These are phyloP conservation scores for Hagleromyces aurorensis DNA, from an alignment of 805 yeast species.

Conservation along the genomic window DNA sequence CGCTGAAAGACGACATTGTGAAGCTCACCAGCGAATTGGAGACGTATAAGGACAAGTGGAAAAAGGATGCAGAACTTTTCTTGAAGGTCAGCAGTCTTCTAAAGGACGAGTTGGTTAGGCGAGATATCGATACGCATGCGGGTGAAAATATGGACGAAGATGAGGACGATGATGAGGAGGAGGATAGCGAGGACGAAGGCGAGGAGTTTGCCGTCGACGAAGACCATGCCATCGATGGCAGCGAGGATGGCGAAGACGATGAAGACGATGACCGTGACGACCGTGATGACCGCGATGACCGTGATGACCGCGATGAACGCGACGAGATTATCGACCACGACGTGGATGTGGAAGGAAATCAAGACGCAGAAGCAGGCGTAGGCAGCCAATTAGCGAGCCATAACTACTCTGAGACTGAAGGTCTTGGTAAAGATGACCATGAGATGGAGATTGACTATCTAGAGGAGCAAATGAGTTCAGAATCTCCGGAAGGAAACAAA, in stretches of 20 bases:
- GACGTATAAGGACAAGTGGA: constrained; percentile 24
- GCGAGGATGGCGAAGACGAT: constrained; percentile 2
- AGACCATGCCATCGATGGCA: constrained; percentile 1
- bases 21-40: constrained; percentile 17
- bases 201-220: constrained; percentile 5
- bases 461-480: no score
- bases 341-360: constrained; percentile 1
- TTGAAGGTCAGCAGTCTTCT: constrained; percentile 20
- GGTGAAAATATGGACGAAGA: constrained; percentile 10
- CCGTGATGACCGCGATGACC: constrained; percentile 1
- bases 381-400: no score
- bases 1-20: constrained; percentile 21
- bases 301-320: constrained; percentile 1
- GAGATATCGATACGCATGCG: constrained; percentile 12
- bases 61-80: constrained; percentile 26
- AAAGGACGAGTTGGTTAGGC: constrained; percentile 20
- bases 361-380: constrained; percentile 1
- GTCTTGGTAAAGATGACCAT: not conserved
- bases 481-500: no score
- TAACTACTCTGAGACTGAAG: constrained; percentile 1
- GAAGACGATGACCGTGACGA: constrained; percentile 2
- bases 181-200: constrained; percentile 8
- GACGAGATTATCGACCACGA: constrained; percentile 1
- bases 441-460: not conserved
- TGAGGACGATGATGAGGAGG: constrained; percentile 13